These are phyloP conservation scores for Fusarium neocosmosporiellum DNA, from an alignment of 2,329 filamentous ascomycete species.

Conservation along the genomic window DNA sequence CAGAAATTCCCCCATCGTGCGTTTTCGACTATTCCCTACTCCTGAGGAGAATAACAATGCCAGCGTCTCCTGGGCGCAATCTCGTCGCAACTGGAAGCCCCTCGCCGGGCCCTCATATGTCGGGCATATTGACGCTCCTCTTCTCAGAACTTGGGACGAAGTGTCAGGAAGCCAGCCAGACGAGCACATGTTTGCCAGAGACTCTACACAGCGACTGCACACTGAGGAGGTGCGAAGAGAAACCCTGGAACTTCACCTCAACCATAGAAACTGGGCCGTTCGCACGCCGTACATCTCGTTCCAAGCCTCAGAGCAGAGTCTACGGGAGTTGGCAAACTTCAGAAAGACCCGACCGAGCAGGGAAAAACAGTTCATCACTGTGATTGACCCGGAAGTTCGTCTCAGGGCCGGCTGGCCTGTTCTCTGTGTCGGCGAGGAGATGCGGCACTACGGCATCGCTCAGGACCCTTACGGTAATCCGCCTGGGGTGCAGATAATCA, in stretches of 20 bases:
- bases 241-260: neutral
- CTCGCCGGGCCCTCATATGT: neutral
- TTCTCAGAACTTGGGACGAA: constrained; percentile 7
- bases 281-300: constrained; percentile 9
- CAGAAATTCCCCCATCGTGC: neutral
- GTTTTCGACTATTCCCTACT: neutral
- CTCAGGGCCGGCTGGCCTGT: constrained; percentile 1
- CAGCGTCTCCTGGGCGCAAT: neutral
- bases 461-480: neutral
- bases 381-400: neutral
- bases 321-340: neutral
- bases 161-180: constrained; percentile 11
- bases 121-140: neutral
- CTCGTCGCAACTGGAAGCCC: neutral
- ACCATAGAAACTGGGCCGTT: neutral
- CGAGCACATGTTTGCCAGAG: constrained; percentile 1
- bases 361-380: neutral
- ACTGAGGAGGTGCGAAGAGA: neutral
- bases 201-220: neutral
- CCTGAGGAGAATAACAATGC: neutral
- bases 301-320: neutral
- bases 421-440: neutral
- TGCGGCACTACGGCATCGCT: neutral
- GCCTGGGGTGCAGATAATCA: neutral
- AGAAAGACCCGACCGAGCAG: neutral